phyloP scores from a whole-genome alignment of 148 eudicot species.

The Silene conica region DNA sequence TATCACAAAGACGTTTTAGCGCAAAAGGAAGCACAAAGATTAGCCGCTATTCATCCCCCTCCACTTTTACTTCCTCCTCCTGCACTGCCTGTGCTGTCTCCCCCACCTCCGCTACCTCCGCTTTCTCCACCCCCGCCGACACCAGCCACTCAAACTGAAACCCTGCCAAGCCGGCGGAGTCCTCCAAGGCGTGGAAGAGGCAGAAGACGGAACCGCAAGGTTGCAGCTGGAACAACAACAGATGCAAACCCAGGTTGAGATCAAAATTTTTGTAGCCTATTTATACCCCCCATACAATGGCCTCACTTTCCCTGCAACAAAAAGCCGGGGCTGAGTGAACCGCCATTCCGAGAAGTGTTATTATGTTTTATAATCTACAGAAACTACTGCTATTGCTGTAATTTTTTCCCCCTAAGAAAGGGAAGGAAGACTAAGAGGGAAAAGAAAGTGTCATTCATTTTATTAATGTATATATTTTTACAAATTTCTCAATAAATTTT shows the following conservation, averaged over 20 bases:
- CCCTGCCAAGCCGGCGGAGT: constrained; percentile 26
- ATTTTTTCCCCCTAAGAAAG: constrained; percentile 17
- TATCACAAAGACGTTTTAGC: constrained; percentile 74
- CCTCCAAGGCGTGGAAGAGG: constrained; percentile 49
- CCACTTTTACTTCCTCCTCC: constrained; percentile 26
- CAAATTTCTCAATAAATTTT: constrained; percentile 21
- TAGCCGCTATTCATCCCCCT: constrained; percentile 35
- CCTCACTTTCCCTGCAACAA: constrained; percentile 20
- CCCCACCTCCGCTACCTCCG: constrained; percentile 27
- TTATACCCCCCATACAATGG: constrained; percentile 9
- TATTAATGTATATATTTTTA: constrained; percentile 30
- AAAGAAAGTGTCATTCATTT: constrained; percentile 20
- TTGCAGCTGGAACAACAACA: constrained; percentile 45
- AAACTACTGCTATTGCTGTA: constrained; percentile 16
- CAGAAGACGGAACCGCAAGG: constrained; percentile 68
- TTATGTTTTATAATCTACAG: constrained; percentile 24
- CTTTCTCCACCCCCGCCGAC: constrained; percentile 27
- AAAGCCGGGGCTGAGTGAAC: constrained; percentile 23
- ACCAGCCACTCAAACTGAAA: constrained; percentile 23
- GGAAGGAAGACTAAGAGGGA: constrained; percentile 7
- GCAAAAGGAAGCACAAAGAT: constrained; percentile 54
- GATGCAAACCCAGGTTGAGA: constrained; percentile 28
- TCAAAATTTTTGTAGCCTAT: constrained; percentile 31
- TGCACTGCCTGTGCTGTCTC: constrained; percentile 25
- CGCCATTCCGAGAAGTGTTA: constrained; percentile 17